phyloP scores from a whole-genome alignment of 768 basidiomycete genomes.

The Naematelia aurantialba region DNA sequence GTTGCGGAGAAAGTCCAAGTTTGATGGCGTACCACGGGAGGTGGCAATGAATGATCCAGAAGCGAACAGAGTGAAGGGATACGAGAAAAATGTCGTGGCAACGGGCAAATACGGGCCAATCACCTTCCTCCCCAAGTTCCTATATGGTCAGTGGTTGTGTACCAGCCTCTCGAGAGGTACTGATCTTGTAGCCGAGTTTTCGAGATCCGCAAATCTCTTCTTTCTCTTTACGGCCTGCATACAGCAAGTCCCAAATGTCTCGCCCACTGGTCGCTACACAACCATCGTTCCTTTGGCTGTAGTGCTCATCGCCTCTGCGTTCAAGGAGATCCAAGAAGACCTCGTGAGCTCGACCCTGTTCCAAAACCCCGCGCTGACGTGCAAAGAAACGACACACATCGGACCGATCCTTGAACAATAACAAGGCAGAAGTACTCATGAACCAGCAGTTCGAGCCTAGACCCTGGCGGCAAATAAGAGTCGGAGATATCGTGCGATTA shows the following conservation, averaged over 20 bases:
- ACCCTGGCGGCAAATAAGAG: slow-evolving; percentile 83
- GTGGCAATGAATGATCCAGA: slow-evolving; percentile 57
- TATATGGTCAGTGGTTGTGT: slow-evolving; percentile 64
- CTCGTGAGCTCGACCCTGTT: slow-evolving; percentile 58
- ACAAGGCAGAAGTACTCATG: slow-evolving; percentile 70
- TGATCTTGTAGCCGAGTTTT: slow-evolving; percentile 76
- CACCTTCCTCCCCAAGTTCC: slow-evolving; percentile 88
- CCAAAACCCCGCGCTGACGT: not conserved
- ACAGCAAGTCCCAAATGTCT: slow-evolving; percentile 96
- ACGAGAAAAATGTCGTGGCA: slow-evolving; percentile 79
- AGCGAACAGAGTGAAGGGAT: slow-evolving; percentile 56
- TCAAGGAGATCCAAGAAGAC: slow-evolving; percentile 95
- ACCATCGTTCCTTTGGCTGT: slow-evolving; percentile 86
- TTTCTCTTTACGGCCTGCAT: slow-evolving; percentile 97
- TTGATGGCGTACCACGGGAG: slow-evolving; percentile 54
- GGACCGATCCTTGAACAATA: slow-evolving; percentile 83
- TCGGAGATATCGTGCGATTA: slow-evolving; percentile 87
- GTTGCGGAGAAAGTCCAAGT: slow-evolving; percentile 33
- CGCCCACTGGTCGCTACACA: slow-evolving; percentile 90
- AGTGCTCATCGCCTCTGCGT: slow-evolving; percentile 86
- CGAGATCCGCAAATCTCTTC: slow-evolving; percentile 96
- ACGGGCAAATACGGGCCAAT: slow-evolving; percentile 91
- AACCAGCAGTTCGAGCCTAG: slow-evolving; percentile 60
- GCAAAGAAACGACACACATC: slow-evolving; percentile 93
- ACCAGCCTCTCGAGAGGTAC: not conserved